Conservation (phyloP, 1,284 basidiomycete species). For the Cerrena zonata region DNA sequence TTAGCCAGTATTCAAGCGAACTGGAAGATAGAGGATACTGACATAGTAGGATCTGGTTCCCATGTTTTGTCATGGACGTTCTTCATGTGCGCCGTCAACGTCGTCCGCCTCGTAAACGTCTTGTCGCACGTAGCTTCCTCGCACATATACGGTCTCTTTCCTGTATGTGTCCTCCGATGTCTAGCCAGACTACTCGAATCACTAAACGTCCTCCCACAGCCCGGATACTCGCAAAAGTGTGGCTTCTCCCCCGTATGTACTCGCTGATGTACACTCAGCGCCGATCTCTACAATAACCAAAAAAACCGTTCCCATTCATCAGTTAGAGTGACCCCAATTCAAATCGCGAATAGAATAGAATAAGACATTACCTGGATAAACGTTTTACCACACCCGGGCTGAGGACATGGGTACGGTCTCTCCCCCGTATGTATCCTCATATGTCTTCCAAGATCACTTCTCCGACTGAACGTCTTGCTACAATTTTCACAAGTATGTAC, state of each 20-base stretch:
- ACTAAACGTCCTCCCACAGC: conserved; percentile 77
- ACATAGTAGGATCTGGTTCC: conserved; percentile 78
- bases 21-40: conserved; percentile 25
- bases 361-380: conserved; percentile 70
- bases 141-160: conserved; percentile 77
- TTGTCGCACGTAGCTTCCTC: conserved; percentile 75
- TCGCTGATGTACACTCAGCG: conserved; percentile 78
- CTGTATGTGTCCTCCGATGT: conserved; percentile 82
- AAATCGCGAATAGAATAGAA: background rate
- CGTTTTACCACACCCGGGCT: conserved; percentile 72
- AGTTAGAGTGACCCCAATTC: background rate
- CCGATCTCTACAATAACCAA: conserved; percentile 57
- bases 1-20: too few species aligned
- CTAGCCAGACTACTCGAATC: conserved; percentile 85
- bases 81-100: conserved; percentile 75
- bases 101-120: conserved; percentile 78
- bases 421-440: conserved; percentile 87
- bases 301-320: background rate
- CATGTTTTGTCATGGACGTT: conserved; percentile 76
- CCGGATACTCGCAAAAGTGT: conserved; percentile 80
- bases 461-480: conserved; percentile 67
- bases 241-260: conserved; percentile 88
- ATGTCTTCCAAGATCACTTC: conserved; percentile 73
- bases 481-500: conserved; percentile 57
- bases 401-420: conserved; percentile 70